Evolutionary conservation across 495 filamentous ascomycete genomes (phyloP).

Genomic region (Lasiosphaeriaceae sp.): DNA sequence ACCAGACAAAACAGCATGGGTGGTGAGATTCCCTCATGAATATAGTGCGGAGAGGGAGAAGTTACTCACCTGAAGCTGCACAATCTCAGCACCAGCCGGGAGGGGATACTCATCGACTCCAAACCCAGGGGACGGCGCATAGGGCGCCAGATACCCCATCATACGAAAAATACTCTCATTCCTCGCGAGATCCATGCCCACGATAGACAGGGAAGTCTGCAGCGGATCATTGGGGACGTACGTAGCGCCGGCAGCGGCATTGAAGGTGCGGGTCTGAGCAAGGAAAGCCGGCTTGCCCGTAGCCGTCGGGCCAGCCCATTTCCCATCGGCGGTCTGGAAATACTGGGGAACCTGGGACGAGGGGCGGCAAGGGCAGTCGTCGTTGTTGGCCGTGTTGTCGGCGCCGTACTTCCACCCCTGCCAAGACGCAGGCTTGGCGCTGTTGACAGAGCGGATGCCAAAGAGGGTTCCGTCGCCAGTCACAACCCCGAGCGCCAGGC

Average conservation of each 20-base stretch:
- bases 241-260: constrained; percentile 31
- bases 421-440: background rate
- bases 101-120: constrained; percentile 55
- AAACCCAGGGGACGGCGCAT: constrained; percentile 44
- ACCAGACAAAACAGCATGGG: constrained; percentile 38
- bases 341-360: constrained; percentile 44
- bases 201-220: constrained; percentile 53
- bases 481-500: constrained; percentile 11
- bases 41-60: background rate
- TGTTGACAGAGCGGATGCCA: background rate
- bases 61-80: constrained; percentile 47
- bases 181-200: constrained; percentile 21
- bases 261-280: constrained; percentile 54
- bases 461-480: constrained; percentile 13
- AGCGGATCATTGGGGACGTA: constrained; percentile 55
- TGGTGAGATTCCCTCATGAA: background rate
- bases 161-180: constrained; percentile 44
- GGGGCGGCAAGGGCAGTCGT: constrained; percentile 13
- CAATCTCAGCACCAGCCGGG: constrained; percentile 51
- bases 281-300: constrained; percentile 55
- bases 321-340: constrained; percentile 49
- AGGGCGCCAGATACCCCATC: constrained; percentile 47
- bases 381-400: background rate
- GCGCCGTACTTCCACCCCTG: background rate
- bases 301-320: constrained; percentile 50